A percentile compares a stretch with the other conserved stretches of the same genome.
phyloP scores from a whole-genome alignment of 1,284 basidiomycete genomes.

The Filobasidium uniguttulatum region DNA sequence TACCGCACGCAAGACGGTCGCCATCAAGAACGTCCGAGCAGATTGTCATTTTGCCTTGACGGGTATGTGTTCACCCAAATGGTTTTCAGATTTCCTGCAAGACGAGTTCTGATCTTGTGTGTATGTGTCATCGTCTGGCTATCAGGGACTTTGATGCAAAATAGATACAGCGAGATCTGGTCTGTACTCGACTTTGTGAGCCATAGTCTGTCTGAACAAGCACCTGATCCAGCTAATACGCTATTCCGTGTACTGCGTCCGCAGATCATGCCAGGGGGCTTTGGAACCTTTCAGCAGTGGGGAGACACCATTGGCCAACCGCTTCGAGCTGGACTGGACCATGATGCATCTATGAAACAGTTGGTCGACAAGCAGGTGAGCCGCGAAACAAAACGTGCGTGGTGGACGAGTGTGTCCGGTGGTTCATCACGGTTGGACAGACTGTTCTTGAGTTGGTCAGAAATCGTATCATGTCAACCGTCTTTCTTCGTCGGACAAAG shows the following conservation, averaged over 20 bases:
- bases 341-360: constrained; percentile 31
- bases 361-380: constrained; percentile 31
- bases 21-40: constrained; percentile 35
- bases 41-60: constrained; percentile 31
- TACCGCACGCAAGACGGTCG: constrained; percentile 25
- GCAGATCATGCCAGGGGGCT: constrained; percentile 28
- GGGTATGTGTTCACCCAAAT: constrained; percentile 5
- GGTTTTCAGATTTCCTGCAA: constrained; percentile 17
- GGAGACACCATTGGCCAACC: constrained; percentile 29
- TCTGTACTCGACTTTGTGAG: constrained; percentile 38
- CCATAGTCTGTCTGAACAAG: no score
- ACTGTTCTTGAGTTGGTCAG: constrained; percentile 1
- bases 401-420: background rate
- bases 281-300: constrained; percentile 35
- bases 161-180: constrained; percentile 41
- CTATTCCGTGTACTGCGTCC: background rate
- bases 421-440: background rate
- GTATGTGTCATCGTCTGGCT: constrained; percentile 6
- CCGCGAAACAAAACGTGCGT: background rate
- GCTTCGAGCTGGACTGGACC: constrained; percentile 34
- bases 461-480: constrained; percentile 34
- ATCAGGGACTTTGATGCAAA: constrained; percentile 37
- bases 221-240: background rate
- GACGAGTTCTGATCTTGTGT: constrained; percentile 19
- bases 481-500: constrained; percentile 41